Base-by-base conservation (phyloP, 78 protist genomes). In the Protostelium mycophagum region DNA sequence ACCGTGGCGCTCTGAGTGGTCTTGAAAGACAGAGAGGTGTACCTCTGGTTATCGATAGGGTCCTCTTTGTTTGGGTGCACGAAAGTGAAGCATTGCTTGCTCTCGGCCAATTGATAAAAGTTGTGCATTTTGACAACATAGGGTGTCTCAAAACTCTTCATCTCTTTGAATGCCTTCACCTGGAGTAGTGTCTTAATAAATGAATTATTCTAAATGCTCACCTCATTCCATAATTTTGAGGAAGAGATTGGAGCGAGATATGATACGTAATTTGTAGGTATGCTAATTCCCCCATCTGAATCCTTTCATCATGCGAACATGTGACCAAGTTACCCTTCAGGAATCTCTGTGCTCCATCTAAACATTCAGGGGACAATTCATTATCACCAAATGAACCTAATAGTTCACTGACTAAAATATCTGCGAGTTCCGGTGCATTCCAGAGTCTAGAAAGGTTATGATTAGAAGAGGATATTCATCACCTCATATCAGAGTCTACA, bases 321-420 rank as follows among this genome's bases (percentile, higher is more conserved):
- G 35, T 88, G 35, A 83, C 35, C 37, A 10, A 85, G n/a, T 37
- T 16, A 86, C 36, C 83, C 34, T 87, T 37, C 34, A 98, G 89
- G 87, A 94, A 89, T 29, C 84, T 28, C 96, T 96, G 97, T 0
- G 98, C 98, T 28, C 99, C 99, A 86, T 99, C 99, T 36, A 99
- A 92, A 88, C 99, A 99, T 96, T 99, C 99, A 9, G 99, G 99
- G 29, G 99, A 96, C n/a, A 99, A 95, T 90, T 99, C 99, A 85
- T 99, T 99, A 94, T 99, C 99, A 16, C 99, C 99, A 28, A 97
- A 98, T 25, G 98, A 97, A 1, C 99, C 99, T 29, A 98, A 95
- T 35, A 98, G 95, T 92, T 99, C 99, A 36, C 91, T 36, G 63
- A 98, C 98, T 85, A 98, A 31, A 31, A 98, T 88, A 63, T 96